Base-by-base conservation (phyloP, 305 asterid species). In the Fraxinus angustifolia region DNA sequence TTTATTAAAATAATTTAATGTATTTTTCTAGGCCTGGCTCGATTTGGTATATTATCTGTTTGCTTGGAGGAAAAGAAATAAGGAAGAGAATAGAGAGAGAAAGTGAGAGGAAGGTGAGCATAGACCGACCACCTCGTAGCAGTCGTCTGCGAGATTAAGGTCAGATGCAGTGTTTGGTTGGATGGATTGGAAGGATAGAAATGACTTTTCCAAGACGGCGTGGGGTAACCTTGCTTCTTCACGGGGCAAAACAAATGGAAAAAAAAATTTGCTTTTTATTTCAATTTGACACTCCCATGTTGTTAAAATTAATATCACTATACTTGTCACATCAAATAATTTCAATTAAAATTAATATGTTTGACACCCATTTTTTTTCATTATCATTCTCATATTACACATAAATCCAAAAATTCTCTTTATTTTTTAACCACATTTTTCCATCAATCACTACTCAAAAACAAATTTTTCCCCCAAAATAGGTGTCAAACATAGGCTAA, bases 31-130 rank as follows among this genome's bases (percentile, higher is more conserved):
- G 30, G 72, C 23, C 21, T 19, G 48, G 11, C 73, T 26, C 4
- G 73, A 26, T 67, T 65, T 6, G 71, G 30, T 60, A 65, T 65
- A 65, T 26, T 35, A 42, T 21, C 75, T 12, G n/a, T 19, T 85
- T 82, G 14, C 86, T 80, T 82, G 80, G 76, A 68, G 40, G 78
- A 74, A 58, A 82, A 79, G 88, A 28, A 82, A 85, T 38, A 26
- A 2, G 58, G 26, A 12, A 45, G 6, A 14, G 17, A 12, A 56
- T 21, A 26, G 34, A 67, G 73, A 67, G 73, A 67, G 73, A 67
- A 67, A 67, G 7, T 8, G 73, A 67, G 73, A 67, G 73, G 71
- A 60, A 60, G 71, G 71, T 21, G 71, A 4, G 70, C 14, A 60
- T 1, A 8, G 70, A 21, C 70, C 70, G 70, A 60, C 31, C 11